Conservation (phyloP, 495 filamentous ascomycete genomes). For the Neurospora sp. region DNA sequence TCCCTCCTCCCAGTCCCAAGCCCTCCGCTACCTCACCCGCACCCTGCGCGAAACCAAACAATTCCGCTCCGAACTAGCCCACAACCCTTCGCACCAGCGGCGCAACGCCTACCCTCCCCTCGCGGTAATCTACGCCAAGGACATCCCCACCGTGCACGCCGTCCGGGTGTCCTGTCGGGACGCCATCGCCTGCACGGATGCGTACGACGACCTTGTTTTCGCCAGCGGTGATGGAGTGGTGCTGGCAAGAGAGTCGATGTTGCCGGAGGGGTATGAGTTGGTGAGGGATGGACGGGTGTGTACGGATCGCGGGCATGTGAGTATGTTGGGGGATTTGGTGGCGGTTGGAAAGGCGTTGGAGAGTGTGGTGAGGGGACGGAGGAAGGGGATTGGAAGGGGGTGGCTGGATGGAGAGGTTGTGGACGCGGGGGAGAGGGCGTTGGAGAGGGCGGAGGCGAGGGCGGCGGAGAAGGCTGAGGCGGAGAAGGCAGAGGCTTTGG, state of each 20-base stretch:
- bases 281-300: conserved; percentile 62
- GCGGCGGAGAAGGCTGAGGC: background rate
- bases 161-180: conserved; percentile 54
- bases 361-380: conserved; percentile 55
- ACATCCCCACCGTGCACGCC: conserved; percentile 72
- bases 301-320: conserved; percentile 78
- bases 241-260: conserved; percentile 69
- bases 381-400: conserved; percentile 60
- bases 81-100: conserved; percentile 46
- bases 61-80: conserved; percentile 66
- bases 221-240: conserved; percentile 85
- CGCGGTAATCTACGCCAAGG: conserved; percentile 81
- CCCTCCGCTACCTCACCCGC: conserved; percentile 64
- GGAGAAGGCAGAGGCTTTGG: background rate
- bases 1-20: conserved; percentile 13
- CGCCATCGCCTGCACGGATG: conserved; percentile 63
- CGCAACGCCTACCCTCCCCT: conserved; percentile 70
- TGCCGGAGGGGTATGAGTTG: conserved; percentile 68
- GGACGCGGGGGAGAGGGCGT: background rate
- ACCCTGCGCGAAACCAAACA: conserved; percentile 58
- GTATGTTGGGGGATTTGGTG: conserved; percentile 74
- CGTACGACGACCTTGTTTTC: conserved; percentile 83
- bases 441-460: background rate
- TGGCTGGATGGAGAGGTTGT: background rate
- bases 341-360: conserved; percentile 65